Base-by-base conservation (phyloP, 2,329 filamentous ascomycete species). In the Sporothrix protearum region DNA sequence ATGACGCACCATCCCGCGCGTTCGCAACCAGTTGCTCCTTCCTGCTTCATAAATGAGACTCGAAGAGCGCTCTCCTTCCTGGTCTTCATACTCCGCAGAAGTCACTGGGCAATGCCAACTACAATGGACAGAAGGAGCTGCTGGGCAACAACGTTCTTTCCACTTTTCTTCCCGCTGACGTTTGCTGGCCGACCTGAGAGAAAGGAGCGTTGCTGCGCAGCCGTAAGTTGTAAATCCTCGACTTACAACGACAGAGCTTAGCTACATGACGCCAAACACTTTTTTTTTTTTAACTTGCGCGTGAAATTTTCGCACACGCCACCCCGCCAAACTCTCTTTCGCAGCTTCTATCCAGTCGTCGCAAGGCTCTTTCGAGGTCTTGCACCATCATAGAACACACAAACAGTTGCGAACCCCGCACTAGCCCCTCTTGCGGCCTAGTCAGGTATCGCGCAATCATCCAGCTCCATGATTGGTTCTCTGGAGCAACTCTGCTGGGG, bases 381-480 rank as follows among this genome's bases (percentile, higher is more conserved):
- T 66, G 63, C 63, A 49, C 42, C 63, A 61, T 49, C 22, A 12
- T 51, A 28, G 8, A 28, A 39, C 10, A 45, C 7, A 39, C 30
- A 36, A 8, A 47, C 57, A 53, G 39, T 64, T 71, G 57, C 66
- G n/a, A n/a, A 69, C 73, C 72, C 72, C 72, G 73, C 73, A 69
- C 74, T 75, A 75, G n/a, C 53, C 9, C 71, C 49, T n/a, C 6
- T 42, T 69, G 4, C 2, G 66, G 72, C 9, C 47, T 75, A 74
- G 74, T n/a, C 39, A 53, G 0, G n/a, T 64, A 75, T 75, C 73
- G 74, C 74, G 74, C 74, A 74, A 75, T 75, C 72, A 30, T 19
- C 16, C 10, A 9, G n/a, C 7, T 5, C n/a, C 7, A 4, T 63
- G 57, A 75, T 75, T 75, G 73, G 74, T 68, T 30, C 55, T 33